Conservation (phyloP, 805 yeast genomes). For the Hanseniaspora jakobsenii region DNA sequence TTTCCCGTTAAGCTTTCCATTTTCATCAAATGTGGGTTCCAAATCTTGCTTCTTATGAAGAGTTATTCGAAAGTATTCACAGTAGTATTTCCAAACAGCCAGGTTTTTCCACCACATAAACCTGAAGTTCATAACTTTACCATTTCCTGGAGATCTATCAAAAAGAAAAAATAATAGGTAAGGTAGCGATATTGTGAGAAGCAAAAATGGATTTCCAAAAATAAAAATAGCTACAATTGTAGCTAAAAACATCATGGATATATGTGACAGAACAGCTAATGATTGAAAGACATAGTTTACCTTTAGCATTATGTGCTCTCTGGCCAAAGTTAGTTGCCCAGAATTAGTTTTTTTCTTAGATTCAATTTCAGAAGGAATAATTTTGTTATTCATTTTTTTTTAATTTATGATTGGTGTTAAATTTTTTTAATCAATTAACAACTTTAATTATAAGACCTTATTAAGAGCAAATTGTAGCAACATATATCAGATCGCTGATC, state of each 20-base stretch:
- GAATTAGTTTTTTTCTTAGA: no score
- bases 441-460: no score
- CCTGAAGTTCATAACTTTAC: constrained; percentile 47
- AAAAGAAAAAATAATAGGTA: constrained; percentile 48
- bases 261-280: constrained; percentile 65
- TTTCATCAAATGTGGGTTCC: constrained; percentile 53
- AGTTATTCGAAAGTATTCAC: constrained; percentile 66
- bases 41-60: constrained; percentile 57
- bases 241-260: constrained; percentile 53
- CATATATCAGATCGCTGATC: no score
- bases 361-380: no score
- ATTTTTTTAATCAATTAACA: no score
- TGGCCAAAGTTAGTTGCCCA: no score
- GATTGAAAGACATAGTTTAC: no score
- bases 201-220: constrained; percentile 38
- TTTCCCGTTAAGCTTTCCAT: constrained; percentile 42
- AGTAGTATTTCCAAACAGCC: constrained; percentile 57
- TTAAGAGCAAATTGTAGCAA: no score
- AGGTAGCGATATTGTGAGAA: constrained; percentile 52
- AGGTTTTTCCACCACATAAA: constrained; percentile 46
- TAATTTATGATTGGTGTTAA: no score
- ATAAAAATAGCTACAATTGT: constrained; percentile 43
- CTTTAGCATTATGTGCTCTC: no score
- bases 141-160: constrained; percentile 65
- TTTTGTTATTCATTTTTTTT: no score